These are phyloP conservation scores for Solanum appendiculatum DNA, from an alignment of 257 asterid species.

Conservation along the genomic window DNA sequence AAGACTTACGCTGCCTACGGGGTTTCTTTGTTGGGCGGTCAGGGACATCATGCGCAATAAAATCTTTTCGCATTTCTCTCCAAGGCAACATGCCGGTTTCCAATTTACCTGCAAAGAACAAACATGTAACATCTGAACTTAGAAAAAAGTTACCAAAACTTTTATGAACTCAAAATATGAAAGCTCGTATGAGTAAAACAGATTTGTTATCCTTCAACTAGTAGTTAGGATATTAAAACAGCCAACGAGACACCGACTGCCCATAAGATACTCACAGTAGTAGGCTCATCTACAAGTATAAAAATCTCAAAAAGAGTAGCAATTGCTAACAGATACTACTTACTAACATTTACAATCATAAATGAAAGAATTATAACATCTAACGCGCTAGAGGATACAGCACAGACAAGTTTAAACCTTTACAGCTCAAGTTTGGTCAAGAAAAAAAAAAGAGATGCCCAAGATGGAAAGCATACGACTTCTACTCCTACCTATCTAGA, in stretches of 20 bases:
- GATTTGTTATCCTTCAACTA: not conserved
- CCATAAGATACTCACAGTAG: not conserved
- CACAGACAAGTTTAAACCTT: not conserved
- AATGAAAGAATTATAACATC: not conserved
- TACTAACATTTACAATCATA: not conserved
- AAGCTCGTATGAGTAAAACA: not conserved
- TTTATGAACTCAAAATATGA: not conserved
- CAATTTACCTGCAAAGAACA: conserved; percentile 12
- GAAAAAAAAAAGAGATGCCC: not conserved
- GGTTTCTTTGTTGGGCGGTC: conserved; percentile 35
- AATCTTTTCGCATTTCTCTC: conserved; percentile 16
- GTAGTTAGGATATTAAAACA: not conserved
- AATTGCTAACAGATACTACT: not conserved
- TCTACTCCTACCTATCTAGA: not conserved
- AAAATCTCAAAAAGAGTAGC: not conserved
- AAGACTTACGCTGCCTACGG: conserved; percentile 55
- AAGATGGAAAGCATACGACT: not conserved
- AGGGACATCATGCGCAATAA: conserved; percentile 8
- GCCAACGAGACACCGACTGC: not conserved
- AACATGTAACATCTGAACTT: not conserved
- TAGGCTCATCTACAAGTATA: not conserved
- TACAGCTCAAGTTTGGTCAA: not conserved
- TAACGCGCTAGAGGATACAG: not conserved
- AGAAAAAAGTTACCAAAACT: not conserved
- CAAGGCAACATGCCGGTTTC: conserved; percentile 27